Percentiles rank a stretch among this genome's conserved stretches.
These are phyloP conservation scores for Lentinus polychrous DNA, from an alignment of 1,284 basidiomycete genomes.

Conservation along the genomic window DNA sequence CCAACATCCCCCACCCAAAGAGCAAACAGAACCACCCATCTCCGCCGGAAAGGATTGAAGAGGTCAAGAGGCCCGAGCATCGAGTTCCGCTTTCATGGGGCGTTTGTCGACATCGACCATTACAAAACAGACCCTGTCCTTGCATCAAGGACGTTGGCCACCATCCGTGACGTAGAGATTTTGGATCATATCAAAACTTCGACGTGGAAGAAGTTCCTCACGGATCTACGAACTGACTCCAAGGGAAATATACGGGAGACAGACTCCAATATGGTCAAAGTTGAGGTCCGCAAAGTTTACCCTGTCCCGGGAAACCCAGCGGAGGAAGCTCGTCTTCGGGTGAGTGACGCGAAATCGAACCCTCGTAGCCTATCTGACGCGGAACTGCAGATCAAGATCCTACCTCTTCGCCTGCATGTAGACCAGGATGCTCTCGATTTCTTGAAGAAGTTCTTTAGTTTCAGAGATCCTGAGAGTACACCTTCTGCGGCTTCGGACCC, in stretches of 20 bases:
- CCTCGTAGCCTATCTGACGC: not conserved
- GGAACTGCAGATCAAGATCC: conserved; percentile 65
- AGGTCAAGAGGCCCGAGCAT: conserved; percentile 78
- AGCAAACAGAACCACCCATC: conserved; percentile 31
- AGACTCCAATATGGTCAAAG: conserved; percentile 87
- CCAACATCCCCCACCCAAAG: conserved; percentile 31
- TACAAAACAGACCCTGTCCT: conserved; percentile 51
- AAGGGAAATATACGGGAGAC: conserved; percentile 84
- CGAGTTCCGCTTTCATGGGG: conserved; percentile 71
- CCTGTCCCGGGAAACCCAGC: conserved; percentile 60
- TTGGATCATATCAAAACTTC: conserved; percentile 97
- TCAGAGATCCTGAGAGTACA: conserved; percentile 56
- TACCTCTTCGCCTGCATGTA: conserved; percentile 88
- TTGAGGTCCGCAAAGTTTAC: conserved; percentile 72
- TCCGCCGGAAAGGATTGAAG: conserved; percentile 59
- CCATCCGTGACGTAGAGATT: conserved; percentile 76
- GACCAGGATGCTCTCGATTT: conserved; percentile 99
- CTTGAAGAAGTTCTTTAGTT: conserved; percentile 92
- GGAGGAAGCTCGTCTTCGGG: conserved; percentile 79
- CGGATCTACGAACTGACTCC: conserved; percentile 75
- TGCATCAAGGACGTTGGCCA: conserved; percentile 60
- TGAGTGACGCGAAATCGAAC: conserved; percentile 31
- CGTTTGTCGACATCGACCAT: conserved; percentile 63
- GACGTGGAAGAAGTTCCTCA: conserved; percentile 97
- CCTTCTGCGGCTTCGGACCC: conserved; percentile 27